Evolutionary conservation across 2,329 filamentous ascomycete genomes (phyloP).

Genomic region (Beauveria sp.): DNA sequence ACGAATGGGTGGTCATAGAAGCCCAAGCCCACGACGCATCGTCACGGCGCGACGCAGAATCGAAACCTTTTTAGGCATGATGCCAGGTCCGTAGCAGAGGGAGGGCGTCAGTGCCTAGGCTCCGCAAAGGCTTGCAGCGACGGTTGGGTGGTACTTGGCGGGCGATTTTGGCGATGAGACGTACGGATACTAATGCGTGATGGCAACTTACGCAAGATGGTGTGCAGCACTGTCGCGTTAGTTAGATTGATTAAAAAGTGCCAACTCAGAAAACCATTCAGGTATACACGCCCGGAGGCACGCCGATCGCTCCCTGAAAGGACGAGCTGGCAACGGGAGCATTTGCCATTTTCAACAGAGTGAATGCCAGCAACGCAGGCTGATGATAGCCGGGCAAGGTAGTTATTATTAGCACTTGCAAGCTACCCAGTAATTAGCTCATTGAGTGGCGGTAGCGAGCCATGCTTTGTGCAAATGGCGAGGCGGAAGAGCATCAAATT

Average conservation of each 20-base stretch:
- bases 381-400: not conserved
- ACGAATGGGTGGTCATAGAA: not conserved
- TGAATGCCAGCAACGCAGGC: not conserved
- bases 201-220: not conserved
- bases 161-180: not conserved
- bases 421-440: too few species aligned
- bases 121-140: not conserved
- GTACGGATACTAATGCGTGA: not conserved
- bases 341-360: not conserved
- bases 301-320: slow-evolving; percentile 3
- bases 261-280: slow-evolving; percentile 2
- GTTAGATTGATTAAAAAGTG: not conserved
- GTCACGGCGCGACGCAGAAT: not conserved
- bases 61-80: not conserved
- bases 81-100: not conserved
- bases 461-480: not conserved
- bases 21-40: not conserved
- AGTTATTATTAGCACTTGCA: not conserved
- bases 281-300: not conserved
- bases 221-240: not conserved
- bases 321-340: not conserved
- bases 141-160: not conserved
- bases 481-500: not conserved
- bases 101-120: not conserved
- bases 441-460: not conserved